Percentiles rank a stretch among this genome's conserved stretches.
phyloP scores from a whole-genome alignment of 179 eudicot genomes.

The Patellifolia procumbens region DNA sequence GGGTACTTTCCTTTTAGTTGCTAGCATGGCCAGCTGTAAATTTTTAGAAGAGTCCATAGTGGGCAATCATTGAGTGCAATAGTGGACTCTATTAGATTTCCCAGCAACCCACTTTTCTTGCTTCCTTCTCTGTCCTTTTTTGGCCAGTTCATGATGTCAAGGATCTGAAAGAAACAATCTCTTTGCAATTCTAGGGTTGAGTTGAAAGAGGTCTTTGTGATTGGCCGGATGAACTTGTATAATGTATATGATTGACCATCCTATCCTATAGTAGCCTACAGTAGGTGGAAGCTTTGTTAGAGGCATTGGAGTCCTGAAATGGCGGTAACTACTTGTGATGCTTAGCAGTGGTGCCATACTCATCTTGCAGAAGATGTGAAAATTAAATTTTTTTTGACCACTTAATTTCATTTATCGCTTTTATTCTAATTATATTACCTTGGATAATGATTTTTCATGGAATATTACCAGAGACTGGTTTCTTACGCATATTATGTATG shows the following conservation, averaged over 20 bases:
- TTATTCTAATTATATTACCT: neutral
- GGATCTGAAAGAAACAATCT: neutral
- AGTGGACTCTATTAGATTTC: neutral
- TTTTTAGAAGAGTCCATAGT: no score
- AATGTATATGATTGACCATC: neutral
- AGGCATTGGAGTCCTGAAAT: neutral
- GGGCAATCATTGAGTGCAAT: neutral
- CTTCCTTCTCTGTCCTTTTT: neutral
- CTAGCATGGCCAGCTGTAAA: neutral
- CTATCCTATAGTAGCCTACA: neutral
- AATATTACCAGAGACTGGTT: neutral
- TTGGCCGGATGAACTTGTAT: neutral
- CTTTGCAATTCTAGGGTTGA: neutral
- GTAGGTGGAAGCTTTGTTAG: neutral
- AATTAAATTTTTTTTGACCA: no score
- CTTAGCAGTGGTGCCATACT: no score
- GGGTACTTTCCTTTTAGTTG: neutral
- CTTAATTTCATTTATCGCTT: neutral
- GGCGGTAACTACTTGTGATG: neutral
- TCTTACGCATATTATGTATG: neutral
- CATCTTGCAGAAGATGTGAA: no score
- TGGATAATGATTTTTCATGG: neutral
- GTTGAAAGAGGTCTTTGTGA: neutral
- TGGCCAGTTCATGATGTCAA: neutral
- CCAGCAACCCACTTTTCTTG: neutral